phyloP scores from a whole-genome alignment of 1,139 yeast species.

The Yamadazyma conglobata region DNA sequence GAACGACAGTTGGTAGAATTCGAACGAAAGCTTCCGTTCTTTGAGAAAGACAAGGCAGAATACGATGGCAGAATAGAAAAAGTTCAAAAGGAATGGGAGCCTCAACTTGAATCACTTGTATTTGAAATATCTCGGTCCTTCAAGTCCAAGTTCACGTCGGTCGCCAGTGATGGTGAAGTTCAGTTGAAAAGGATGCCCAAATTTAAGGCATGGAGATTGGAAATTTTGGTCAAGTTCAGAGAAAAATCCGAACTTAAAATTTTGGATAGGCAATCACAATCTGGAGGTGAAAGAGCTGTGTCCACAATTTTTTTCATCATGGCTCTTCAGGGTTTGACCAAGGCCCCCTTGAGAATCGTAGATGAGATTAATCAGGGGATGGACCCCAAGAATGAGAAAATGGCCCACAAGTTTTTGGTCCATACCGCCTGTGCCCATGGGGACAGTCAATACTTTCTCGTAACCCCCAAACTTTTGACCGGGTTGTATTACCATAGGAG shows the following conservation, averaged over 20 bases:
- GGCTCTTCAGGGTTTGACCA: constrained; percentile 86
- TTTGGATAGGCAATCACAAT: constrained; percentile 82
- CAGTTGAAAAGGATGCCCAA: constrained; percentile 50
- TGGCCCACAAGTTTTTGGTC: constrained; percentile 84
- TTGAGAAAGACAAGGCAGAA: constrained; percentile 22
- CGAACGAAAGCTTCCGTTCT: constrained; percentile 32
- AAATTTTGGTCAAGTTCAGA: constrained; percentile 82
- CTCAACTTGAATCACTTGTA: constrained; percentile 50
- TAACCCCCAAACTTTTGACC: constrained; percentile 87
- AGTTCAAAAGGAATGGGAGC: constrained; percentile 53
- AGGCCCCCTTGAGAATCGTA: constrained; percentile 90
- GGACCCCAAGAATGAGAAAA: constrained; percentile 91
- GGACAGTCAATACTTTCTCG: constrained; percentile 78
- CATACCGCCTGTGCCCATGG: constrained; percentile 69
- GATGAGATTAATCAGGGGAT: constrained; percentile 99
- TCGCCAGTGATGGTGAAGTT: constrained; percentile 86
- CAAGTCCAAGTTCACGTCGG: constrained; percentile 60
- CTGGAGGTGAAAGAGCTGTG: constrained; percentile 98
- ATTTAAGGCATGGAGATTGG: constrained; percentile 77
- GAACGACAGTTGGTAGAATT: constrained; percentile 28
- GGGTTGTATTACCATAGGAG: constrained; percentile 73
- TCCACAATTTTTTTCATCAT: constrained; percentile 88
- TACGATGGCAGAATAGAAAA: constrained; percentile 34
- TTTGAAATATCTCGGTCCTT: constrained; percentile 58
- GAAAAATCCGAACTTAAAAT: constrained; percentile 66